Base-by-base conservation (phyloP, 2,329 filamentous ascomycete genomes). In the Pseudocercospora vitis region DNA sequence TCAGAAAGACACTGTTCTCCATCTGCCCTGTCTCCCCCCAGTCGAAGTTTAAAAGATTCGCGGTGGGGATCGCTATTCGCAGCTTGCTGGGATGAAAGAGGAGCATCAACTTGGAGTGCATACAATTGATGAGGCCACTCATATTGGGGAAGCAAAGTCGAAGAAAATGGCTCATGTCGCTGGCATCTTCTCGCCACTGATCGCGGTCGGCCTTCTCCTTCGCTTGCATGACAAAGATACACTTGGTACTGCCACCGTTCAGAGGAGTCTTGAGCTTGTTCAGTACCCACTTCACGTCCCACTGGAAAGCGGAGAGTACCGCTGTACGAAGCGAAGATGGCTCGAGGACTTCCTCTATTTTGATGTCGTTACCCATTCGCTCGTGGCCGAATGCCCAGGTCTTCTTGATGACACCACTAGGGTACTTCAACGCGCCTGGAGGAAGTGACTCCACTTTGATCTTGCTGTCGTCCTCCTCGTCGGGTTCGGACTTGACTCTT, bases 71-170 rank as follows among this genome's bases (percentile, higher is more conserved):
- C 1, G 87, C 92, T 39, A 99, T 78, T 5, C 94, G 83, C 12
- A 96, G 72, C 68, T 91, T 85, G 1, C 74, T 73, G 0, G 81
- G 74, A 63, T 90, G 89, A 63, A 91, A 92, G n/a, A 97, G 78
- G 1, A 97, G 73, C 80, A 95, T 91, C 37, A 97, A 77, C 68
- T 99, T 97, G 46, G 90, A 95, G 71, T 97, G 94, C 91, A 97
- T 96, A 63, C 80, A 85, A 19, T 85, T 86, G 4, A 83, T 73
- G 42, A 81, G 76, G 1, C 83, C 81, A 33, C 83, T 77, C 88
- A 96, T 92, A 2, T 81, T 80, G 12, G 92, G 92, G 66, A 97
- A 96, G 68, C 89, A 91, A 51, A 85, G 63, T 16, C 81, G 81
- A 51, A 95, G 77, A 7, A 67, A 69, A 26, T 60, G 66, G 63